phyloP scores from a whole-genome alignment of 2,329 filamentous ascomycete species.

The Paraphaeosphaeria sporulosa region DNA sequence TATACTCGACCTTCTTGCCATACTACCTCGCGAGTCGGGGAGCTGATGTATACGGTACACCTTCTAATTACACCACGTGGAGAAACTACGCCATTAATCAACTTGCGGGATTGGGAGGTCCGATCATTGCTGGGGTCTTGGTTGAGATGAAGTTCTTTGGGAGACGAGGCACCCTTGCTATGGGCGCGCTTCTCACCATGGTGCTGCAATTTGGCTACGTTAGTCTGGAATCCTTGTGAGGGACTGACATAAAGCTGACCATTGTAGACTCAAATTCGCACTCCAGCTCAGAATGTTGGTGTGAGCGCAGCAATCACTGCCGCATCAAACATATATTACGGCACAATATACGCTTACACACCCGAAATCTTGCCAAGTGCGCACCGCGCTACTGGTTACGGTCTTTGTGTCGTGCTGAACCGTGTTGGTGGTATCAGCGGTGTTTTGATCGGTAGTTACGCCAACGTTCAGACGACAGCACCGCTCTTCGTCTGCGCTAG shows the following conservation, averaged over 20 bases:
- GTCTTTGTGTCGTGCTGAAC: slow-evolving; percentile 32
- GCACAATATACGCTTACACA: slow-evolving; percentile 33
- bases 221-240: background rate
- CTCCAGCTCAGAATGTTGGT: slow-evolving; percentile 31
- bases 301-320: slow-evolving; percentile 29
- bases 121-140: slow-evolving; percentile 24
- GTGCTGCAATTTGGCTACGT: slow-evolving; percentile 31
- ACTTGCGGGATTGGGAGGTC: slow-evolving; percentile 16
- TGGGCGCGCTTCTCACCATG: slow-evolving; percentile 30
- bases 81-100: slow-evolving; percentile 30
- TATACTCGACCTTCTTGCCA: slow-evolving; percentile 25
- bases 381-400: slow-evolving; percentile 32
- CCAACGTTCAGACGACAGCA: slow-evolving; percentile 32
- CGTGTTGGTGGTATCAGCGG: slow-evolving; percentile 33
- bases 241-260: background rate
- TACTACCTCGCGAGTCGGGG: slow-evolving; percentile 25
- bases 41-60: slow-evolving; percentile 15
- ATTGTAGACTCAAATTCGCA: slow-evolving; percentile 30
- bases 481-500: slow-evolving; percentile 35
- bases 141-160: slow-evolving; percentile 31
- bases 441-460: slow-evolving; percentile 33
- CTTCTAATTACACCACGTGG: slow-evolving; percentile 25
- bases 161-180: slow-evolving; percentile 27
- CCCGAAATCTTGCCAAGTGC: slow-evolving; percentile 30
- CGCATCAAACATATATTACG: slow-evolving; percentile 31